These are phyloP conservation scores for Phytophthora fragariae DNA, from an alignment of 352 stramenopile genomes.

Conservation along the genomic window DNA sequence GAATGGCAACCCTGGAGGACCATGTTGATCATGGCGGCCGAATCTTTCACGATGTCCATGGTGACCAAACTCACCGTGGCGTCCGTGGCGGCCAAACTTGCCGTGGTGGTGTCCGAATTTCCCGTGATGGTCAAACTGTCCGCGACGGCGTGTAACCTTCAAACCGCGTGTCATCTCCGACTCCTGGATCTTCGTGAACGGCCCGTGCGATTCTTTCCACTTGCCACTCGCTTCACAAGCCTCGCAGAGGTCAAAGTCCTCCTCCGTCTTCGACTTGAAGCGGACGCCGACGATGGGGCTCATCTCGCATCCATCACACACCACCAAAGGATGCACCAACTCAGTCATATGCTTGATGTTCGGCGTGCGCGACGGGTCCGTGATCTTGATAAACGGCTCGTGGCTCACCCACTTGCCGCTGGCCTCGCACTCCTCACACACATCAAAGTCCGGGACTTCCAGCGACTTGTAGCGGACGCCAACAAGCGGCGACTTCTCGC, in stretches of 20 bases:
- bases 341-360: slow-evolving; percentile 42
- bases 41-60: slow-evolving; percentile 20
- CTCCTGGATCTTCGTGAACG: slow-evolving; percentile 61
- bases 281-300: slow-evolving; percentile 65
- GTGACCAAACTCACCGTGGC: slow-evolving; percentile 25
- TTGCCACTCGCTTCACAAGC: slow-evolving; percentile 53
- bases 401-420: slow-evolving; percentile 55
- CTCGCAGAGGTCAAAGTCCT: slow-evolving; percentile 80
- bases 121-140: slow-evolving; percentile 31
- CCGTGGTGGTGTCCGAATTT: slow-evolving; percentile 28
- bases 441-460: slow-evolving; percentile 76
- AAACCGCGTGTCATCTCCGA: slow-evolving; percentile 36
- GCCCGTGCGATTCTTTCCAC: slow-evolving; percentile 59
- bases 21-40: slow-evolving; percentile 22
- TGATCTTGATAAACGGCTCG: slow-evolving; percentile 86
- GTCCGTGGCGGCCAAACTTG: slow-evolving; percentile 21
- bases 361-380: slow-evolving; percentile 57
- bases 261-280: slow-evolving; percentile 68
- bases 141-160: slow-evolving; percentile 40
- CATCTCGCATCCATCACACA: slow-evolving; percentile 71
- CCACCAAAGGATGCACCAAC: slow-evolving; percentile 58
- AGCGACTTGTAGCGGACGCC: slow-evolving; percentile 85
- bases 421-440: slow-evolving; percentile 77
- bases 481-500: slow-evolving; percentile 59
- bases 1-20: slow-evolving; percentile 20